Evolutionary conservation across 2,329 filamentous ascomycete genomes (phyloP).

Genomic region (Ilyonectria robusta): DNA sequence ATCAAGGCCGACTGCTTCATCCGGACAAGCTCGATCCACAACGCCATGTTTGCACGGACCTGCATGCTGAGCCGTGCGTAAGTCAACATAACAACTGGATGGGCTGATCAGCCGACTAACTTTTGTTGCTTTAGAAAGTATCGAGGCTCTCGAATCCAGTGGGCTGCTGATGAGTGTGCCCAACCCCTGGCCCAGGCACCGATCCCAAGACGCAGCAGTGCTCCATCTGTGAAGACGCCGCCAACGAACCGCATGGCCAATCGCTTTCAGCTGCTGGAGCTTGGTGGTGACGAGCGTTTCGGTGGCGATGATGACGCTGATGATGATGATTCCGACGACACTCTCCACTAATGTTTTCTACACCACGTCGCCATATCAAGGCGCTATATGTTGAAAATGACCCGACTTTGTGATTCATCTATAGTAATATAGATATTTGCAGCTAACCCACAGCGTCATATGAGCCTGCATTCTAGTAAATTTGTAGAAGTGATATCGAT

Average conservation of each 20-base stretch:
- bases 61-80: conserved; percentile 80
- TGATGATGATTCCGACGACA: conserved; percentile 18
- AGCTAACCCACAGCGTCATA: neutral
- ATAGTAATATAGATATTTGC: neutral
- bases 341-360: neutral
- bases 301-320: conserved; percentile 21
- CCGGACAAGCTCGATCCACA: conserved; percentile 82
- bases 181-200: conserved; percentile 62
- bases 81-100: conserved; percentile 42
- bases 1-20: conserved; percentile 73
- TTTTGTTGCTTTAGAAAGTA: conserved; percentile 69
- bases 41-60: conserved; percentile 80
- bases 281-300: conserved; percentile 61
- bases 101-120: conserved; percentile 34
- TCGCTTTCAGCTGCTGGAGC: conserved; percentile 72
- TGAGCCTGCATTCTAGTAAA: neutral
- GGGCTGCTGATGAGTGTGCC: conserved; percentile 80
- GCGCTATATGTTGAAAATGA: neutral
- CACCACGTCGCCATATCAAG: neutral
- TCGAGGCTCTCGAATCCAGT: conserved; percentile 79
- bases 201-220: conserved; percentile 6
- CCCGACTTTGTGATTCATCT: neutral
- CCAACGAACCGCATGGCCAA: conserved; percentile 62
- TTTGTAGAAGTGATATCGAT: neutral
- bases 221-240: neutral